A percentile compares a stretch with the other conserved stretches of the same genome.
Conservation (phyloP, 2,329 filamentous ascomycete species). For the Teratosphaeria epicoccoides region DNA sequence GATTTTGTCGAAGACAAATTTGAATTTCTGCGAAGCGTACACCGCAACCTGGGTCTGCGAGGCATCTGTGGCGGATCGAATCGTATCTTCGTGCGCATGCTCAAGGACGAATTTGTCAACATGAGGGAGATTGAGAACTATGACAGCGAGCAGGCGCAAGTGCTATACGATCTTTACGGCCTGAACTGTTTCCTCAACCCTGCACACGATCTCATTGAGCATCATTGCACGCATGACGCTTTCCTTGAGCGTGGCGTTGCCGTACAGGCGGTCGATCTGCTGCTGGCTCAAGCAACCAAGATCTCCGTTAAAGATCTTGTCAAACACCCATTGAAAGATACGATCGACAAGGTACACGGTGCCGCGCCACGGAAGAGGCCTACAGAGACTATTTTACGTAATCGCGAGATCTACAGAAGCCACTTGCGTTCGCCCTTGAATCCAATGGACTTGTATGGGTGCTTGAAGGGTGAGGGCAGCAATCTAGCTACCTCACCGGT, state of each 20-base stretch:
- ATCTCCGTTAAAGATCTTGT: slow-evolving; percentile 84
- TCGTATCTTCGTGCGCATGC: slow-evolving; percentile 79
- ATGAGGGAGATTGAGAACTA: slow-evolving; percentile 68
- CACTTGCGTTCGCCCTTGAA: slow-evolving; percentile 78
- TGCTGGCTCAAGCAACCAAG: slow-evolving; percentile 68
- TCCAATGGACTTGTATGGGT: slow-evolving; percentile 66
- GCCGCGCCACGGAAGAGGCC: slow-evolving; percentile 68
- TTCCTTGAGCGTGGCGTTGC: slow-evolving; percentile 72
- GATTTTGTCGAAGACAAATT: slow-evolving; percentile 62
- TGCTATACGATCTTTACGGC: slow-evolving; percentile 73
- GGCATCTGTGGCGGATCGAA: slow-evolving; percentile 76
- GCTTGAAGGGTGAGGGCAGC: slow-evolving; percentile 66
- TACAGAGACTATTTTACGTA: slow-evolving; percentile 72
- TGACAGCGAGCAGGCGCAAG: slow-evolving; percentile 77
- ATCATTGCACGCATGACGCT: slow-evolving; percentile 62
- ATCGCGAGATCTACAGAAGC: slow-evolving; percentile 69
- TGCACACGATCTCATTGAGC: slow-evolving; percentile 45
- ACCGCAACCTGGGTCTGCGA: slow-evolving; percentile 73
- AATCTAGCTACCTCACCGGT: slow-evolving; percentile 59
- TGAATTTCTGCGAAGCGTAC: slow-evolving; percentile 68
- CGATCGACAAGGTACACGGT: slow-evolving; percentile 87
- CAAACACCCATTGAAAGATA: slow-evolving; percentile 79
- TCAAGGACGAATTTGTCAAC: slow-evolving; percentile 73
- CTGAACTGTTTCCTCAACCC: slow-evolving; percentile 48
- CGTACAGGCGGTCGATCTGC: slow-evolving; percentile 69